These are phyloP conservation scores for Tubosaeta sp. DNA, from an alignment of 768 basidiomycete genomes.

Conservation along the genomic window DNA sequence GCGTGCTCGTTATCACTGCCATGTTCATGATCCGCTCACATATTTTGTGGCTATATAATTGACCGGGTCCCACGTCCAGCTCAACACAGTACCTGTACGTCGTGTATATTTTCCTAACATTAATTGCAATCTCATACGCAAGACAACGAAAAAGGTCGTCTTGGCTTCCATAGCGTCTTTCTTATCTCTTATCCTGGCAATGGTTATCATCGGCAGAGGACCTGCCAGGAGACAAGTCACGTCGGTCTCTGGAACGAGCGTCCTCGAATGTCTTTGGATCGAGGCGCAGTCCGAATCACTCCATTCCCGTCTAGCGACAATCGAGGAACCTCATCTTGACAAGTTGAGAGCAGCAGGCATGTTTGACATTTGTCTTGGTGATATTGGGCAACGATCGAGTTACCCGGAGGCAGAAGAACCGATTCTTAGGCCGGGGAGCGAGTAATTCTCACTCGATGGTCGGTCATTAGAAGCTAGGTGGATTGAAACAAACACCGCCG, in stretches of 20 bases:
- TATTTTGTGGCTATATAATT: no score
- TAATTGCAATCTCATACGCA: neutral
- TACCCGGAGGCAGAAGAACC: neutral
- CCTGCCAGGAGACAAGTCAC: neutral
- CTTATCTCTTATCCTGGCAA: neutral
- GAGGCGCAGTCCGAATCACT: neutral
- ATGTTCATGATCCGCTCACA: neutral
- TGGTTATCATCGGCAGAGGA: neutral
- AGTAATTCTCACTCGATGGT: no score
- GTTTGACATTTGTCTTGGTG: neutral
- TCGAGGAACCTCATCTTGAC: neutral
- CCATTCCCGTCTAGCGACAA: neutral
- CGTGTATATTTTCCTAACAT: neutral
- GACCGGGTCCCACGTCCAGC: neutral
- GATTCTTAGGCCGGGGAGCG: no score
- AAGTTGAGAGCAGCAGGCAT: neutral
- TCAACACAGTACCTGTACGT: neutral
- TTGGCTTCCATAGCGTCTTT: neutral
- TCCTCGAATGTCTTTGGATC: neutral
- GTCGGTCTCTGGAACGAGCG: neutral
- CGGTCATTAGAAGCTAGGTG: no score
- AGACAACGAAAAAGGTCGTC: neutral
- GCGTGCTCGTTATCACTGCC: neutral
- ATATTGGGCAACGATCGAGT: neutral
- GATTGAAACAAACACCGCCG: no score